Percentiles rank a stretch among this genome's conserved stretches.
Conservation (phyloP, 2,329 filamentous ascomycete species). For the Sphaerulina vaccinii region DNA sequence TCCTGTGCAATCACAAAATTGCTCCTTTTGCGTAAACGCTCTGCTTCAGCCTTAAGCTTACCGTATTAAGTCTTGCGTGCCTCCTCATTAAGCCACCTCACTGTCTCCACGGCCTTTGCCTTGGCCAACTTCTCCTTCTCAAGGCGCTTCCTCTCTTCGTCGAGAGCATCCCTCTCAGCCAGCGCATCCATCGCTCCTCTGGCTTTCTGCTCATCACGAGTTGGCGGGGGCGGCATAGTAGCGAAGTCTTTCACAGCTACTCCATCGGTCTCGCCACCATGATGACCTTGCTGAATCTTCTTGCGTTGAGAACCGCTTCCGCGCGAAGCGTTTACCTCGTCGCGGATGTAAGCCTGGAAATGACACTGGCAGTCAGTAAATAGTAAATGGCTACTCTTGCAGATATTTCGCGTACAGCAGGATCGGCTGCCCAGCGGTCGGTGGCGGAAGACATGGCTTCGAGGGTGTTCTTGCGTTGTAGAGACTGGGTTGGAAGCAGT, state of each 20-base stretch:
- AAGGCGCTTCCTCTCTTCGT: too few relatives aligned
- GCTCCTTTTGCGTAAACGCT: too few relatives aligned
- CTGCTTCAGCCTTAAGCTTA: too few relatives aligned
- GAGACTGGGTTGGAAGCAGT: constrained; percentile 1
- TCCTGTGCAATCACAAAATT: too few relatives aligned
- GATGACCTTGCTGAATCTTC: not conserved
- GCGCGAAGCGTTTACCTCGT: not conserved
- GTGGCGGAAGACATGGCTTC: not conserved
- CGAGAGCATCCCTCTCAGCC: too few relatives aligned
- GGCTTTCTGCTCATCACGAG: too few relatives aligned
- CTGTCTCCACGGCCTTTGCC: too few relatives aligned
- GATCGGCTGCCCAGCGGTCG: constrained; percentile 3
- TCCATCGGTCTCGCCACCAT: constrained; percentile 2
- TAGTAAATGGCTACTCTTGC: not conserved
- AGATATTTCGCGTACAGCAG: not conserved
- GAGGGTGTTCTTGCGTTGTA: not conserved
- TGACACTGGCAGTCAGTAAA: not conserved
- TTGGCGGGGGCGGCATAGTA: too few relatives aligned
- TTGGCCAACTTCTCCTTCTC: too few relatives aligned
- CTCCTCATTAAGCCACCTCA: too few relatives aligned
- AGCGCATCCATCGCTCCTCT: too few relatives aligned
- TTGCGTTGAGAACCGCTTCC: not conserved
- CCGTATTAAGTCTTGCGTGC: too few relatives aligned
- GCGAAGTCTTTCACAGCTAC: constrained; percentile 1
- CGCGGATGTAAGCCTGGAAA: constrained; percentile 5